Percentiles rank a stretch among this genome's conserved stretches.
These are phyloP conservation scores for Fusarium burgessii DNA, from an alignment of 2,329 filamentous ascomycete genomes.

Conservation along the genomic window DNA sequence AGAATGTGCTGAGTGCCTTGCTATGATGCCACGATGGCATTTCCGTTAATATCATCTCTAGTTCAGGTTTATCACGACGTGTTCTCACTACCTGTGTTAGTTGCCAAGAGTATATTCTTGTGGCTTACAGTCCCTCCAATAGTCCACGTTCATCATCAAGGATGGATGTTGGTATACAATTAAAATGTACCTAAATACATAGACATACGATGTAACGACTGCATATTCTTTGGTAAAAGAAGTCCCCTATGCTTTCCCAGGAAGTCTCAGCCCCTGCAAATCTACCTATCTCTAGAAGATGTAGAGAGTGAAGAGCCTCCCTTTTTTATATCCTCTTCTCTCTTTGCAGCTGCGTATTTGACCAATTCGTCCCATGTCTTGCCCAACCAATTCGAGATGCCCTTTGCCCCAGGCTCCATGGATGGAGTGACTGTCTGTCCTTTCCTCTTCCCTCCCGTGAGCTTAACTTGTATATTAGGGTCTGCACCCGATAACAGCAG, in stretches of 20 bases:
- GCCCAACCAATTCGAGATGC: neutral
- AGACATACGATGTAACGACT: too few species aligned
- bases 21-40: neutral
- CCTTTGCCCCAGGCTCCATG: neutral
- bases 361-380: neutral
- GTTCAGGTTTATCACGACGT: too few species aligned
- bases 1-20: neutral
- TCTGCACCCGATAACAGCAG: neutral
- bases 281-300: neutral
- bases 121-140: too few species aligned
- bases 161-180: too few species aligned
- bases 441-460: rapidly evolving
- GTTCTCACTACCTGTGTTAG: too few species aligned
- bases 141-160: too few species aligned
- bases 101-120: too few species aligned
- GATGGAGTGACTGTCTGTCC: rapidly evolving
- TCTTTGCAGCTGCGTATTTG: neutral
- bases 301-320: rapidly evolving
- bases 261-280: too few species aligned
- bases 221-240: too few species aligned
- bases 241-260: too few species aligned
- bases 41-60: too few species aligned
- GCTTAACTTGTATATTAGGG: neutral
- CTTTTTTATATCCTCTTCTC: rapidly evolving
- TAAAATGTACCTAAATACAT: too few species aligned